Evolutionary conservation across 768 basidiomycete genomes (phyloP), one percentile per base, ranked within the genome.

Genomic region (Amanita exitialis): DNA sequence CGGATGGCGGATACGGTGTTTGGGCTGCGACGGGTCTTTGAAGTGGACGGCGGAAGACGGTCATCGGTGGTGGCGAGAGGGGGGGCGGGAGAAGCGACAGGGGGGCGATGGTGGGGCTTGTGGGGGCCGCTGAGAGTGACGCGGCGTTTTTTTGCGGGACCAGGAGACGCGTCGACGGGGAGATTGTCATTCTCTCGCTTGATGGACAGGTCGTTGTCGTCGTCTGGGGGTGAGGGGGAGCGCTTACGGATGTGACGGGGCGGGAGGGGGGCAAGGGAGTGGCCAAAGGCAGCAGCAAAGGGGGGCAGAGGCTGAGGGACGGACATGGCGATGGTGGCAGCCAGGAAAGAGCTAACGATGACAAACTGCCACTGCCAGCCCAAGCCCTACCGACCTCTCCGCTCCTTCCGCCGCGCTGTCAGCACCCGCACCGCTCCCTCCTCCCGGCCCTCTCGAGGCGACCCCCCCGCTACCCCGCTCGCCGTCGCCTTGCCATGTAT

Each of bases 281-380:
- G 74, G 47, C 75, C 78, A 68, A 90, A 90, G 0, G 87, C 78
- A 68, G 85, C 82, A 1, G 82, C 80, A 65, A 90, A 90, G 38
- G 87, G 84, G 36, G 87, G 87, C 35, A 90, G 78, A 8, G 85
- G 82, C 63, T 81, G 82, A 54, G 71, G 67, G 54, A 68, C 64
- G 55, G 75, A 70, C 74, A 75, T 75, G 32, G 30, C 32, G 12
- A 32, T 23, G 53, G 67, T 47, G 53, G 55, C 51, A 57, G 54
- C n/a, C n/a, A n/a, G n/a, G 34, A 45, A n/a, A 38, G 41, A 45
- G 36, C 47, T 21, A 27, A 48, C 47, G 46, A 41, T 51, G 20
- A 27, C 43, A 53, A 46, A 44, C 51, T 59, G 49, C 55, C n/a
- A n/a, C n/a, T n/a, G n/a, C n/a, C n/a, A n/a, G n/a, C n/a, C n/a